phyloP scores from a whole-genome alignment of 2,329 filamentous ascomycete species.

The Colletotrichum acutatum region DNA sequence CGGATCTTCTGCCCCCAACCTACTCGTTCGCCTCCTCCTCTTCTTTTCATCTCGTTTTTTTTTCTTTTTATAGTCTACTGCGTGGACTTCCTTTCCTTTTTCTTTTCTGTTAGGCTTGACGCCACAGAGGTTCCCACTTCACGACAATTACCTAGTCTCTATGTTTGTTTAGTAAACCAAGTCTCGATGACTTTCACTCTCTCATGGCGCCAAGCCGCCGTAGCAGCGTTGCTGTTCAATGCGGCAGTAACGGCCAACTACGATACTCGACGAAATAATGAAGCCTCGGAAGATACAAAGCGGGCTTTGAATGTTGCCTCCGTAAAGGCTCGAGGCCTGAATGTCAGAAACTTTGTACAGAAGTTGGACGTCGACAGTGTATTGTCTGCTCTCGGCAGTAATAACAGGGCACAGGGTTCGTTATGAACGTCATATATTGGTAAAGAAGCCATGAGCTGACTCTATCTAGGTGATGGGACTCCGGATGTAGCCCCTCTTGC shows the following conservation, averaged over 20 bases:
- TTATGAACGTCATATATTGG: background rate
- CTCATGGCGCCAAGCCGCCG: conserved; percentile 26
- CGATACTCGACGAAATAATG: conserved; percentile 1
- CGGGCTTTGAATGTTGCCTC: conserved; percentile 18
- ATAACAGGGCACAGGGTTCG: background rate
- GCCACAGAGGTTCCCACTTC: background rate
- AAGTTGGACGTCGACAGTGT: conserved; percentile 11
- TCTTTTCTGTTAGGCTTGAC: conserved; percentile 23
- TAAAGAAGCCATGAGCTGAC: background rate
- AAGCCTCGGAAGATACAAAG: conserved; percentile 16
- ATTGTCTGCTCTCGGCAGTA: conserved; percentile 1
- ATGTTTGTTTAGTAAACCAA: background rate
- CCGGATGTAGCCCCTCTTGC: background rate
- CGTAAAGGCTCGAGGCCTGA: background rate
- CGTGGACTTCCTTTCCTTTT: conserved; percentile 14
- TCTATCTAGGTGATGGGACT: background rate
- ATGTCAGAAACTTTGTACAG: conserved; percentile 17
- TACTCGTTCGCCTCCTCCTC: background rate
- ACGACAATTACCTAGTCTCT: background rate
- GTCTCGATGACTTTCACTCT: conserved; percentile 4
- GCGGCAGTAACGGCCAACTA: conserved; percentile 23
- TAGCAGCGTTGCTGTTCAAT: conserved; percentile 30
- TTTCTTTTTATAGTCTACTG: background rate
- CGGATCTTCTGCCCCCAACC: background rate
- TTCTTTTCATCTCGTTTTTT: background rate